Percentiles rank a stretch among this genome's conserved stretches.
Conservation (phyloP, 2,329 filamentous ascomycete species). For the Rhytidhysteron rufulum region DNA sequence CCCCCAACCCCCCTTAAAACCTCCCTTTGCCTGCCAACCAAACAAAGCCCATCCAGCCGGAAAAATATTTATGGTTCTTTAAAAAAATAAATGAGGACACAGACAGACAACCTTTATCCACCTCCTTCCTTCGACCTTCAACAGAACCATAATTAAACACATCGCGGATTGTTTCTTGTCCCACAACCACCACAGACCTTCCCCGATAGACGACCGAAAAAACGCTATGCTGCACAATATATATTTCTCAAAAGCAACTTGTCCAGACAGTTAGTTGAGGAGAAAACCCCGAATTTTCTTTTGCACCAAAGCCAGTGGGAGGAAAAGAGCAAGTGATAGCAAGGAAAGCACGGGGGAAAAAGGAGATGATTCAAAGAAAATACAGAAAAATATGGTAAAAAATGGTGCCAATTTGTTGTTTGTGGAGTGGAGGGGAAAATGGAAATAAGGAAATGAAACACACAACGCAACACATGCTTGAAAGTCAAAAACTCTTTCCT, state of each 20-base stretch:
- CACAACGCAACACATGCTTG: constrained; percentile 6
- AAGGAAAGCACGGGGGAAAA: constrained; percentile 1
- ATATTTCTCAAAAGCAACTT: no score
- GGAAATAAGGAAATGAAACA: constrained; percentile 4
- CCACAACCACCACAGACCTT: constrained; percentile 3
- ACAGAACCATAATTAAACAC: no score
- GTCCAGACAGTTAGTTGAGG: constrained; percentile 2
- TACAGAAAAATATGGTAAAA: constrained; percentile 4
- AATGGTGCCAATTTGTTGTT: neutral
- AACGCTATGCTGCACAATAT: constrained; percentile 12
- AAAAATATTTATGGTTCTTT: no score
- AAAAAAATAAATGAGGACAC: neutral
- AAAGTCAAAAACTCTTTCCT: constrained; percentile 6
- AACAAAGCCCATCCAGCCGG: no score
- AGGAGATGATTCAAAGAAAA: constrained; percentile 1
- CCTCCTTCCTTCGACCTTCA: no score
- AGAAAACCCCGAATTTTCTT: constrained; percentile 1
- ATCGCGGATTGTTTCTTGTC: no score
- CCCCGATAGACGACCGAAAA: constrained; percentile 1
- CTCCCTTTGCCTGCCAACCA: no score
- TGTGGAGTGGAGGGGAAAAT: neutral
- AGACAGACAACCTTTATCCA: neutral
- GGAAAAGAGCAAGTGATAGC: constrained; percentile 1
- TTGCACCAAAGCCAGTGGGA: neutral
- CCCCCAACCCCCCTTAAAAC: no score